A percentile compares a stretch with the other conserved stretches of the same genome.
Evolutionary conservation across 164 flowering plant species (phyloP).

Genomic region (Akebia trifoliata): DNA sequence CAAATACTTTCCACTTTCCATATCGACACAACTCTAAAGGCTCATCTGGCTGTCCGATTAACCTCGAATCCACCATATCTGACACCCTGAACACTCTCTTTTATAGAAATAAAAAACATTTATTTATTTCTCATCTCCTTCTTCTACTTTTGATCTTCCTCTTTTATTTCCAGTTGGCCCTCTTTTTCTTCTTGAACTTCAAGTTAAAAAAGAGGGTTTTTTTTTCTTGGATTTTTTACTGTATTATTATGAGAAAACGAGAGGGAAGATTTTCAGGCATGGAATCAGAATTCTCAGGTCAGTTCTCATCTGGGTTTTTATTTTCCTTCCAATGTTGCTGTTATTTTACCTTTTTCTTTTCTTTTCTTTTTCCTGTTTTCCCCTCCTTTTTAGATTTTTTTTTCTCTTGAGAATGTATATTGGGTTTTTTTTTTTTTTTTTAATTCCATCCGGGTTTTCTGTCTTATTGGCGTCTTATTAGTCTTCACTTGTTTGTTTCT

Average conservation of each 20-base stretch:
- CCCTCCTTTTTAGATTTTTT: background rate
- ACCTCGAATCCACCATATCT: too few species aligned
- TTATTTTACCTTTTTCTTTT: background rate
- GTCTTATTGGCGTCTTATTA: background rate
- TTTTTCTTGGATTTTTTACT: background rate
- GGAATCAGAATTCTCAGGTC: conserved; percentile 24
- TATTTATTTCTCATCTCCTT: too few species aligned
- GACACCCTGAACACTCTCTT: too few species aligned
- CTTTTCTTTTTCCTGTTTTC: background rate
- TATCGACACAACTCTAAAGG: too few species aligned
- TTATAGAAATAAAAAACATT: too few species aligned
- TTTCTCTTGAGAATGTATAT: background rate
- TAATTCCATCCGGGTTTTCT: background rate
- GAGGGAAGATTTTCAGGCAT: conserved; percentile 17
- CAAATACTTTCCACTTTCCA: too few species aligned
- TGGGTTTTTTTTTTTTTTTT: background rate
- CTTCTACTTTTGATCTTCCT: too few species aligned
- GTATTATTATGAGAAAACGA: conserved; percentile 14
- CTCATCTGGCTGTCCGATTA: too few species aligned
- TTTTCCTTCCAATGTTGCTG: background rate
- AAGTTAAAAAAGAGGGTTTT: background rate
- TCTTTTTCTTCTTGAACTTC: background rate
- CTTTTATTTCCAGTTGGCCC: too few species aligned
- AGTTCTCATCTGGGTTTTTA: conserved; percentile 9
- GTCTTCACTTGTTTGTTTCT: background rate